Percentiles rank a stretch among this genome's conserved stretches.
Conservation (phyloP, 805 yeast species). For the Wickerhamiella nectarea region DNA sequence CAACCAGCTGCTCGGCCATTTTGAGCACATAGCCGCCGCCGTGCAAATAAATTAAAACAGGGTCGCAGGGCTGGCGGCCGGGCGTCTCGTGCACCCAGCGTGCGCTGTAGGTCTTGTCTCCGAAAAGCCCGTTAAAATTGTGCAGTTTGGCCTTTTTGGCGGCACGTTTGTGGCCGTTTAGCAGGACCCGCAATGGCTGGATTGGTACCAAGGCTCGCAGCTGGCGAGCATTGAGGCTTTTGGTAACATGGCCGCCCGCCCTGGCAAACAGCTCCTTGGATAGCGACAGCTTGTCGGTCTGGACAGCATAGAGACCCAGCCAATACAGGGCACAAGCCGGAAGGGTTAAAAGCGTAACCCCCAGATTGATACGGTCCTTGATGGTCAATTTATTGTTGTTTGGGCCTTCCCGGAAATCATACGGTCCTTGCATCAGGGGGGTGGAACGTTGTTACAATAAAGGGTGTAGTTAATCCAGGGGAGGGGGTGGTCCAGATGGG, state of each 20-base stretch:
- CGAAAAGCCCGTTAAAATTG: constrained; percentile 14
- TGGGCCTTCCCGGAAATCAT: constrained; percentile 10
- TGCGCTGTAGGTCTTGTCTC: constrained; percentile 6
- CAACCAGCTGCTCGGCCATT: constrained; percentile 14
- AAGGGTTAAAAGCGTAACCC: not conserved
- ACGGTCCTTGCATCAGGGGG: not conserved
- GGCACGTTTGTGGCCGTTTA: constrained; percentile 1
- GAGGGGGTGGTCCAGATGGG: too few relatives aligned
- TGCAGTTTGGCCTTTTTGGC: constrained; percentile 8
- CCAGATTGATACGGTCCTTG: not conserved
- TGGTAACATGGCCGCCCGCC: constrained; percentile 13
- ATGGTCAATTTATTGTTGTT: constrained; percentile 1
- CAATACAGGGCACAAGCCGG: constrained; percentile 1
- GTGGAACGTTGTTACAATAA: too few relatives aligned
- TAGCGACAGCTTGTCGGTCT: not conserved
- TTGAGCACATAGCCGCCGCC: constrained; percentile 22
- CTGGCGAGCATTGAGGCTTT: constrained; percentile 13
- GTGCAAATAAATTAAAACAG: constrained; percentile 20
- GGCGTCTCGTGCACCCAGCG: constrained; percentile 20
- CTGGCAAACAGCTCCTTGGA: not conserved
- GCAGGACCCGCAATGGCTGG: constrained; percentile 15
- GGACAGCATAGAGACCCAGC: not conserved
- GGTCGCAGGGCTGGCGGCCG: constrained; percentile 17
- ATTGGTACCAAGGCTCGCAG: constrained; percentile 16
- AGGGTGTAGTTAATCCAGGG: not conserved